Conservation (phyloP, 306 rosid species). For the Begonia peltatifolia region DNA sequence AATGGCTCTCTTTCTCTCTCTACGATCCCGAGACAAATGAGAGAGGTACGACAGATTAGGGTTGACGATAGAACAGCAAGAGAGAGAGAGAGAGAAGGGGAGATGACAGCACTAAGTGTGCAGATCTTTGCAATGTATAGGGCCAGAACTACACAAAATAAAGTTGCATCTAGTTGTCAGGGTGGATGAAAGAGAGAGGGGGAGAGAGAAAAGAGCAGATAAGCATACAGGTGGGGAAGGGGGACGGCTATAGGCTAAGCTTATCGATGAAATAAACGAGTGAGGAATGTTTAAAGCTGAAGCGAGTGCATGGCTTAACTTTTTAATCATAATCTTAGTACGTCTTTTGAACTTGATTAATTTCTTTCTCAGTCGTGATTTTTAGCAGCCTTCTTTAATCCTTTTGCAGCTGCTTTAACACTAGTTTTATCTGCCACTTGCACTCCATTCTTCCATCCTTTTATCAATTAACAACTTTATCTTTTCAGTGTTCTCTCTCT, state of each 20-base stretch:
- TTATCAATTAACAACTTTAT: background rate
- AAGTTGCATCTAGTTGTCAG: conserved; percentile 26
- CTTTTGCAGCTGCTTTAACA: background rate
- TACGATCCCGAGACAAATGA: background rate
- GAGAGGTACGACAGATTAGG: background rate
- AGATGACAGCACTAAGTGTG: no score
- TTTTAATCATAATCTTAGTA: background rate
- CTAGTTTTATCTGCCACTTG: background rate
- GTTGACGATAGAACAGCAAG: background rate
- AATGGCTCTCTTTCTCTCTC: background rate
- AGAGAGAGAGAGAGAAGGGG: no score
- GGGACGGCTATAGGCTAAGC: conserved; percentile 2
- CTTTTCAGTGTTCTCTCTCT: background rate
- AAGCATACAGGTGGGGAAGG: conserved; percentile 14
- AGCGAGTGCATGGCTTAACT: conserved; percentile 5
- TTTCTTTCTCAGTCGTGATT: no score
- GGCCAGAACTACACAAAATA: conserved; percentile 44
- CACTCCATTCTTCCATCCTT: background rate
- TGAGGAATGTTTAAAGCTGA: conserved; percentile 39
- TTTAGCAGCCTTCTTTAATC: no score
- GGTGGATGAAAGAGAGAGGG: background rate
- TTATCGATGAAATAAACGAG: conserved; percentile 14
- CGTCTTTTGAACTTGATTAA: no score
- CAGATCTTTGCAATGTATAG: conserved; percentile 20
- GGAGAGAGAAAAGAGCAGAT: conserved; percentile 6